A percentile compares a stretch with the other conserved stretches of the same genome.
Conservation (phyloP, 805 yeast species). For the Alloascoidea africana region DNA sequence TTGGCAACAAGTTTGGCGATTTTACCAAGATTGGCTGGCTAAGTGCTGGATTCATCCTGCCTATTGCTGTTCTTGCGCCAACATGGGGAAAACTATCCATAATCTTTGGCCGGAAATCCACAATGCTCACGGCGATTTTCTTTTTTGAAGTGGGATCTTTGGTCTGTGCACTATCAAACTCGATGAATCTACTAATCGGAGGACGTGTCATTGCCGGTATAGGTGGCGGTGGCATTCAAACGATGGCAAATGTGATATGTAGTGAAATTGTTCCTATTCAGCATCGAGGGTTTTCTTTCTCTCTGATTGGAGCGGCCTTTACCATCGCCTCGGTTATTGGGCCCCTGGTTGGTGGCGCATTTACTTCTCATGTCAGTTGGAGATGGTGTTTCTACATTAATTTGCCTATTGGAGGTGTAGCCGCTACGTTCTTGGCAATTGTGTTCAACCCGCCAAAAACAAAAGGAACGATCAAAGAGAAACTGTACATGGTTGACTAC, state of each 20-base stretch:
- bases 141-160: constrained; percentile 47
- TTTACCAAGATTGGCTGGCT: constrained; percentile 46
- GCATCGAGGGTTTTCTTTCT: constrained; percentile 14
- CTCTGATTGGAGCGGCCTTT: constrained; percentile 21
- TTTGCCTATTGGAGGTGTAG: constrained; percentile 47
- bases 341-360: constrained; percentile 54
- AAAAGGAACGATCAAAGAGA: constrained; percentile 21
- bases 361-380: constrained; percentile 47
- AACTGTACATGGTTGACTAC: constrained; percentile 30
- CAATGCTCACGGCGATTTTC: constrained; percentile 27
- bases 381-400: constrained; percentile 67
- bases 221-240: constrained; percentile 57
- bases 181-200: constrained; percentile 7
- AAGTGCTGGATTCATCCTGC: constrained; percentile 35
- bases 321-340: constrained; percentile 40
- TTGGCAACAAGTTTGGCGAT: constrained; percentile 31
- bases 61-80: constrained; percentile 36
- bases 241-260: constrained; percentile 38
- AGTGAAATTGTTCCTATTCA: constrained; percentile 37
- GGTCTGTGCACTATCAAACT: constrained; percentile 30
- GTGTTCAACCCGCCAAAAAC: constrained; percentile 34
- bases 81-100: constrained; percentile 45
- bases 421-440: constrained; percentile 21
- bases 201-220: constrained; percentile 44
- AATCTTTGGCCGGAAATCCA: constrained; percentile 33